Evolutionary conservation across 2,329 filamentous ascomycete species (phyloP).

Genomic region (Colletotrichum truncatum): DNA sequence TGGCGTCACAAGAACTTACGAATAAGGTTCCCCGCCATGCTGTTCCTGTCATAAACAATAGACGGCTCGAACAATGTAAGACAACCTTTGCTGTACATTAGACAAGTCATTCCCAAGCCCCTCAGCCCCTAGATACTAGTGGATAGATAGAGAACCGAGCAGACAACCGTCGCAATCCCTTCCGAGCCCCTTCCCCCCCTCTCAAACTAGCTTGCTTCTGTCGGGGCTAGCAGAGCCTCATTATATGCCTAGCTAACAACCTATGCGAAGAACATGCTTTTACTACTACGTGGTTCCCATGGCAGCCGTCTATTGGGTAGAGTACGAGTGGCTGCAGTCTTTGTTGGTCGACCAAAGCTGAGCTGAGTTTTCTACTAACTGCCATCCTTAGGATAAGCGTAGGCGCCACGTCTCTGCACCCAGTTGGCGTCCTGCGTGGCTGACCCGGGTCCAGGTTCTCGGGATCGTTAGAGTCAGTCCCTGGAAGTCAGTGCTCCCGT

Average conservation of each 20-base stretch:
- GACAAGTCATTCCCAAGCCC: too few species aligned
- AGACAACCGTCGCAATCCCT: too few species aligned
- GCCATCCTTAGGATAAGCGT: background rate
- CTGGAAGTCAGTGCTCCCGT: background rate
- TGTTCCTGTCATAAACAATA: too few species aligned
- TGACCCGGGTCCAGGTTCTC: background rate
- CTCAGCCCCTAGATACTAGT: too few species aligned
- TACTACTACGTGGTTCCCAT: background rate
- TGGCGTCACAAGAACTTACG: too few species aligned
- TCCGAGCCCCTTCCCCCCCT: too few species aligned
- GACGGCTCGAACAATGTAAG: too few species aligned
- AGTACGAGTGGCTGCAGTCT: background rate
- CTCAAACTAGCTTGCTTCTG: background rate
- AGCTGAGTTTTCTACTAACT: background rate
- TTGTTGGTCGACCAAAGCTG: background rate
- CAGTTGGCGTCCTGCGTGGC: background rate
- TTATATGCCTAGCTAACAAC: background rate
- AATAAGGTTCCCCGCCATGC: too few species aligned
- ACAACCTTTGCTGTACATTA: too few species aligned
- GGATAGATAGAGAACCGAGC: too few species aligned
- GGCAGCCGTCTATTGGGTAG: background rate
- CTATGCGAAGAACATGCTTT: background rate
- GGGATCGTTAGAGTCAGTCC: too few species aligned
- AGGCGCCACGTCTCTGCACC: background rate
- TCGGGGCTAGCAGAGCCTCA: background rate